Percentiles rank a stretch among this genome's conserved stretches.
Evolutionary conservation across 2,329 filamentous ascomycete species (phyloP).

Genomic region (Cordyceps cicadae): DNA sequence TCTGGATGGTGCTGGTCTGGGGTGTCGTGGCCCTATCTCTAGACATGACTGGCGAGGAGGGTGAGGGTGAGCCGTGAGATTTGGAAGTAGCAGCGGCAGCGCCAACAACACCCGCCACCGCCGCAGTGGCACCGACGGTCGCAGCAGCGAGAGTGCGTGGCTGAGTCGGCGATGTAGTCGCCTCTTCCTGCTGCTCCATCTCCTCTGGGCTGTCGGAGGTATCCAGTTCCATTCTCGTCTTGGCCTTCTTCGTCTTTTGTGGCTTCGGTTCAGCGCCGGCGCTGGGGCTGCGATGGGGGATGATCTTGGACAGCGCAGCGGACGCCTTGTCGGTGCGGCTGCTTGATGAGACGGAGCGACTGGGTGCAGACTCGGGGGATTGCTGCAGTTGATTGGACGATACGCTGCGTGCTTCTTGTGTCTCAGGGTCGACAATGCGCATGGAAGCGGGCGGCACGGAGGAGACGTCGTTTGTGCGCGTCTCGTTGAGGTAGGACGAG

Average conservation of each 20-base stretch:
- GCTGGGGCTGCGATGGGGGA: conserved; percentile 25
- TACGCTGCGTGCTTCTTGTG: conserved; percentile 32
- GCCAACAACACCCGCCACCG: not conserved
- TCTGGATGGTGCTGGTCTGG: conserved; percentile 19
- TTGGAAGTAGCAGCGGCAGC: not conserved
- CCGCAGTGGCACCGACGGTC: conserved; percentile 26
- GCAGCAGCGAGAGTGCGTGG: conserved; percentile 21
- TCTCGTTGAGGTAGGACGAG: conserved; percentile 35
- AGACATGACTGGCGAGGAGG: not conserved
- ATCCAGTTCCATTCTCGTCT: conserved; percentile 58
- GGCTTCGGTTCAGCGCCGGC: conserved; percentile 41
- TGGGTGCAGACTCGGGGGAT: conserved; percentile 21
- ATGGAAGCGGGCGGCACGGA: conserved; percentile 49
- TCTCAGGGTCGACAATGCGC: conserved; percentile 50
- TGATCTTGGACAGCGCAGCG: conserved; percentile 32
- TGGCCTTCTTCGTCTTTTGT: conserved; percentile 41
- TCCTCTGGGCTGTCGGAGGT: conserved; percentile 55
- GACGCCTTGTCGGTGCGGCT: conserved; percentile 18
- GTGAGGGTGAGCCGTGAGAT: not conserved
- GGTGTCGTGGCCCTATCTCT: conserved; percentile 23
- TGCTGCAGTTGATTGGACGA: conserved; percentile 24
- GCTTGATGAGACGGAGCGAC: conserved; percentile 23
- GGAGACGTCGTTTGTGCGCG: conserved; percentile 42
- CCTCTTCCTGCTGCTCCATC: conserved; percentile 2
- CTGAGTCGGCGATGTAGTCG: conserved; percentile 4